Evolutionary conservation across 495 filamentous ascomycete genomes (phyloP).

Genomic region (Diplogelasinospora grovesii): DNA sequence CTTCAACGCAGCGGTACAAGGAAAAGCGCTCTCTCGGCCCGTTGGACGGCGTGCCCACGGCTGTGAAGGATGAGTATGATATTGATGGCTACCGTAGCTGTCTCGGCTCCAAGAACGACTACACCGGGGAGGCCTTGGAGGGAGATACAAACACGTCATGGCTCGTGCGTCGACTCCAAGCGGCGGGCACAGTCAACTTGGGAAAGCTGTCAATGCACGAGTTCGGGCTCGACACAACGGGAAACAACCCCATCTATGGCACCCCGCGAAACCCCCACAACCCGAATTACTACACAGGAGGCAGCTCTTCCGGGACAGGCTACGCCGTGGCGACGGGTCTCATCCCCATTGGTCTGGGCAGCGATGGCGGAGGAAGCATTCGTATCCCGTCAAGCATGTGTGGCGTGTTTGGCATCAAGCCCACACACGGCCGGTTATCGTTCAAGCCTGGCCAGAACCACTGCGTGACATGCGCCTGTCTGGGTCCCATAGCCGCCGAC

Average conservation of each 20-base stretch:
- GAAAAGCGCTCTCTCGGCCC: constrained; percentile 53
- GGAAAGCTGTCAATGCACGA: constrained; percentile 87
- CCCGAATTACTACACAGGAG: constrained; percentile 68
- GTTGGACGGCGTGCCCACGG: constrained; percentile 69
- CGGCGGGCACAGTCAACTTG: constrained; percentile 67
- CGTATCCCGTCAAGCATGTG: constrained; percentile 73
- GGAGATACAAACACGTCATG: constrained; percentile 47
- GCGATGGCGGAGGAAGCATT: constrained; percentile 77
- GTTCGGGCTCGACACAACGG: constrained; percentile 69
- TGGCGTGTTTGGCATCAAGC: constrained; percentile 78
- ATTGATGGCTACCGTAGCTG: constrained; percentile 64
- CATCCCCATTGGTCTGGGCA: constrained; percentile 72
- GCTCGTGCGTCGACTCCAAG: constrained; percentile 65
- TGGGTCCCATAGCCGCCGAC: constrained; percentile 67
- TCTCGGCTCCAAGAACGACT: constrained; percentile 46
- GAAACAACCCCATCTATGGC: constrained; percentile 74
- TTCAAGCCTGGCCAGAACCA: constrained; percentile 52
- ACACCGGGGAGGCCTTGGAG: constrained; percentile 36
- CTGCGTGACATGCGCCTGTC: constrained; percentile 53
- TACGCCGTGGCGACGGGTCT: constrained; percentile 68
- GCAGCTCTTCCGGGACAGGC: constrained; percentile 73
- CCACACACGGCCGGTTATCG: constrained; percentile 66
- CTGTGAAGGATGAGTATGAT: constrained; percentile 52
- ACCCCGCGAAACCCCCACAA: constrained; percentile 78
- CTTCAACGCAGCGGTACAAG: constrained; percentile 58